Evolutionary conservation across 208 protist genomes (phyloP).

Genomic region (Acanthamoeba healyi): DNA sequence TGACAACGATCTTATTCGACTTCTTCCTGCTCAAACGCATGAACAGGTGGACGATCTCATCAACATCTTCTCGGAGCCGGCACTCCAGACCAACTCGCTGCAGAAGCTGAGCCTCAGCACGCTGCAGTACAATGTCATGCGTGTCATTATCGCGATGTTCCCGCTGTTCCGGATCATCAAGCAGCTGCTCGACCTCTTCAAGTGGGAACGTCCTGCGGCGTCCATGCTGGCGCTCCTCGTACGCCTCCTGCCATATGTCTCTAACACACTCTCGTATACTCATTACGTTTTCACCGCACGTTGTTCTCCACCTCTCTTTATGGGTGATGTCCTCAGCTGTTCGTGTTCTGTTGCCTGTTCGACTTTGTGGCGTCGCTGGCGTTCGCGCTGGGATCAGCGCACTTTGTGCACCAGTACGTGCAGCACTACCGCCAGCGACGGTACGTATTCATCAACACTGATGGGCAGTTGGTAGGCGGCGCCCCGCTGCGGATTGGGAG

Average conservation of each 20-base stretch:
- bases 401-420: constrained; percentile 44
- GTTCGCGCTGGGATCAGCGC: not conserved
- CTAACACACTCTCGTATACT: not conserved
- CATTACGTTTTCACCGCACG: not conserved
- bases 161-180: constrained; percentile 70
- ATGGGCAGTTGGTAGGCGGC: not conserved
- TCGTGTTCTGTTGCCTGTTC: constrained; percentile 45
- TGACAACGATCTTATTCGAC: no score
- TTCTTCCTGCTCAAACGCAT: not conserved
- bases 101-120: constrained; percentile 62
- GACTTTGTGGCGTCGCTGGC: constrained; percentile 49
- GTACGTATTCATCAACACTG: not conserved
- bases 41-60: constrained; percentile 61
- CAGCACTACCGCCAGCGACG: constrained; percentile 36
- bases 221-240: constrained; percentile 52
- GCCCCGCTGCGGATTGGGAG: no score
- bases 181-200: constrained; percentile 62
- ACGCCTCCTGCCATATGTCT: not conserved
- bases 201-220: constrained; percentile 31
- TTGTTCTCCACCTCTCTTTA: no score
- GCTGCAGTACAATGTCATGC: constrained; percentile 75
- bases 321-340: not conserved
- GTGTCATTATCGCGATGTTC: constrained; percentile 63
- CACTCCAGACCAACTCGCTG: not conserved
- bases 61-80: constrained; percentile 69